phyloP scores from a whole-genome alignment of 2,329 filamentous ascomycete species.

The Cylindrodendrum hubeiense region DNA sequence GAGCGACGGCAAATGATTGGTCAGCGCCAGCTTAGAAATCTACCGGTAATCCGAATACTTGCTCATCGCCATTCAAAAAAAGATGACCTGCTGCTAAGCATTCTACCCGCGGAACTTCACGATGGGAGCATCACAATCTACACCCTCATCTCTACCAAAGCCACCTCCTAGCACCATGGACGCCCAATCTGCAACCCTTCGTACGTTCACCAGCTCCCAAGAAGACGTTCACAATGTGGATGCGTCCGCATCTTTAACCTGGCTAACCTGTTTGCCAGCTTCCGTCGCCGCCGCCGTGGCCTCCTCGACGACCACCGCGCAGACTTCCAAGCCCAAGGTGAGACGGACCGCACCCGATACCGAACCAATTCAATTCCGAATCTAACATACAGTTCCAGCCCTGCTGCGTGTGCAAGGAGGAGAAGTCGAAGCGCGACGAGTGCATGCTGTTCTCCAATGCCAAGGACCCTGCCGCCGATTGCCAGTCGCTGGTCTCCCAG shows the following conservation, averaged over 20 bases:
- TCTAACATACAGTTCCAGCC: constrained; percentile 67
- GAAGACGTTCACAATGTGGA: neutral
- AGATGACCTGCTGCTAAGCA: constrained; percentile 28
- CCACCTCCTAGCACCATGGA: constrained; percentile 47
- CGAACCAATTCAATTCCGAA: constrained; percentile 22
- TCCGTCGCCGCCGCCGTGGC: constrained; percentile 43
- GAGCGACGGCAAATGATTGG: constrained; percentile 46
- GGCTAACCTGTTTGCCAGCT: constrained; percentile 31
- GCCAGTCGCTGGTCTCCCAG: constrained; percentile 83
- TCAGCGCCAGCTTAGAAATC: constrained; percentile 49
- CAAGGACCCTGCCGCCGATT: constrained; percentile 85
- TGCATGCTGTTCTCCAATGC: constrained; percentile 98
- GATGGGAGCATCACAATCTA: constrained; percentile 37
- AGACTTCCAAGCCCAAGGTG: constrained; percentile 60
- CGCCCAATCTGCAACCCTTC: constrained; percentile 43
- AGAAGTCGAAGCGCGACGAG: constrained; percentile 93
- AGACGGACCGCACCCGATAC: constrained; percentile 43
- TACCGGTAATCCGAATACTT: constrained; percentile 10
- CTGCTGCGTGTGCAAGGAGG: constrained; percentile 97
- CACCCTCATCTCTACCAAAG: constrained; percentile 21
- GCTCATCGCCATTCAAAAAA: constrained; percentile 42
- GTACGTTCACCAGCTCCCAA: constrained; percentile 36
- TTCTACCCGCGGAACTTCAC: constrained; percentile 20
- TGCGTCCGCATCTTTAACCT: neutral
- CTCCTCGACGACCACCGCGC: constrained; percentile 47